phyloP scores from a whole-genome alignment of 192 early-diverging fungal genomes.

The Coemansia sp. region DNA sequence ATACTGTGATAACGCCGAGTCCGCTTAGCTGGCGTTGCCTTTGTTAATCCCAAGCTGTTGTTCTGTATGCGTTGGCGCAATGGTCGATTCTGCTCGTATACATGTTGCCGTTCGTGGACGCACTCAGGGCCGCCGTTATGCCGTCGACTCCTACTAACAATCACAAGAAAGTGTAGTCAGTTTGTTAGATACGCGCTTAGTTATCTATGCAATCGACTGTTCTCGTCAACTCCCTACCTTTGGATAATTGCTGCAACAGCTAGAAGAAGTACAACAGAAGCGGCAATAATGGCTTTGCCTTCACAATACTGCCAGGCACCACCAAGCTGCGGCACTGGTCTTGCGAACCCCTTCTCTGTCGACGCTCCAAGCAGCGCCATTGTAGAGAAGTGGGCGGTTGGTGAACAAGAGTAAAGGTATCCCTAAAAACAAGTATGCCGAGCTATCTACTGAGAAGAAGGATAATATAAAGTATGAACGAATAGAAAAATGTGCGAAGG shows the following conservation, averaged over 20 bases:
- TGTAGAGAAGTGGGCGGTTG: too few species aligned
- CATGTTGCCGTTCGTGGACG: background rate
- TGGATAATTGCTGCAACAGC: too few species aligned
- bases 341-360: too few species aligned
- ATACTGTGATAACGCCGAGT: conserved; percentile 39
- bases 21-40: background rate
- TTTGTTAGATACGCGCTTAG: too few species aligned
- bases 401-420: background rate
- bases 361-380: too few species aligned
- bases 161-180: too few species aligned
- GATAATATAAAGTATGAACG: background rate
- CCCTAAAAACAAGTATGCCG: background rate
- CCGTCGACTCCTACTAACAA: background rate
- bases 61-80: background rate
- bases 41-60: background rate
- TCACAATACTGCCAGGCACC: too few species aligned
- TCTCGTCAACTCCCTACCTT: too few species aligned
- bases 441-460: background rate
- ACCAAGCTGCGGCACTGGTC: too few species aligned
- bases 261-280: too few species aligned
- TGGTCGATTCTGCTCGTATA: background rate
- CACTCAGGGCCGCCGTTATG: background rate
- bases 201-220: too few species aligned
- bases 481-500: background rate
- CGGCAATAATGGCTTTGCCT: too few species aligned